Conservation (phyloP, 2,329 filamentous ascomycete species). For the Calonectria ilicicola region DNA sequence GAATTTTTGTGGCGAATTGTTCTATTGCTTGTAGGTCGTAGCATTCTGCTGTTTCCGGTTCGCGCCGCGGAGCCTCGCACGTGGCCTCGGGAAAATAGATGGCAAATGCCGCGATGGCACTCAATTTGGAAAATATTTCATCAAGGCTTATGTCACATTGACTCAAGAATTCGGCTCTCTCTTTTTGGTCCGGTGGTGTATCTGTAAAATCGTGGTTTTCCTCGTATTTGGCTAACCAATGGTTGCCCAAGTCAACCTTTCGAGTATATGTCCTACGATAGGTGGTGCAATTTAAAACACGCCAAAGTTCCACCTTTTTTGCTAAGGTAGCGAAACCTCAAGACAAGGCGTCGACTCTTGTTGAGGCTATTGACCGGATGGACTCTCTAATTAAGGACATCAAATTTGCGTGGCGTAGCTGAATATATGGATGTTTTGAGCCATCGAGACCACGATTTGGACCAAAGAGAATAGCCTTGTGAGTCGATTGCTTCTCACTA, state of each 20-base stretch:
- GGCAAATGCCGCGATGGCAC: background rate
- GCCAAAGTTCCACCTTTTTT: background rate
- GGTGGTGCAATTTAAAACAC: background rate
- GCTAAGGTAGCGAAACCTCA: background rate
- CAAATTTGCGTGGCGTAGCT: background rate
- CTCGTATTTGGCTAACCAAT: background rate
- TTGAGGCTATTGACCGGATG: background rate
- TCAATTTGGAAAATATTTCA: background rate
- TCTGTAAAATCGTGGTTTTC: background rate
- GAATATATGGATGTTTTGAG: background rate
- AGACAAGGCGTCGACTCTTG: background rate
- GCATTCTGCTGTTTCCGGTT: background rate
- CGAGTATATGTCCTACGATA: background rate
- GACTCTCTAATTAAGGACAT: no score
- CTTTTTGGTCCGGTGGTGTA: background rate
- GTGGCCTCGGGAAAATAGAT: background rate
- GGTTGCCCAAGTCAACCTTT: background rate
- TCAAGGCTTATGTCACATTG: background rate
- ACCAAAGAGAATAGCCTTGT: background rate
- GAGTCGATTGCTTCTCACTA: background rate
- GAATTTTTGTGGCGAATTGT: background rate
- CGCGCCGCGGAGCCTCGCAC: background rate
- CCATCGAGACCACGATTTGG: background rate
- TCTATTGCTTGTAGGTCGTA: background rate
- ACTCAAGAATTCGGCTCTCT: background rate